Base-by-base conservation (phyloP, 129 eudicot genomes). In the Escallonia herrerae region DNA sequence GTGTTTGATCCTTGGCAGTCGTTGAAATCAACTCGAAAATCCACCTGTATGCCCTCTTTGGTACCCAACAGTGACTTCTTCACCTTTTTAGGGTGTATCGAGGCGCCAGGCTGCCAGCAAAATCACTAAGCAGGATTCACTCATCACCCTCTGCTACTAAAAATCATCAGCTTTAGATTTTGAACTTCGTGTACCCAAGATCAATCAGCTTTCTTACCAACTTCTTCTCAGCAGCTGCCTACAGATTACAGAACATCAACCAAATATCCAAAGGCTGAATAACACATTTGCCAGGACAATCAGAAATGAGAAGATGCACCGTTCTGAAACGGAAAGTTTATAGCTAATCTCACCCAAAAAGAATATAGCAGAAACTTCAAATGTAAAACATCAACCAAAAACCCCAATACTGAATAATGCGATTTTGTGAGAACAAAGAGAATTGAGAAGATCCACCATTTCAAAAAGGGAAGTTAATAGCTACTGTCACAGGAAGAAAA, bases 201-300 rank as follows among this genome's bases (percentile, higher is more conserved):
- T 73, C 69, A 48, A 69, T 83, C 53, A 93, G 83, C 87, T 89
- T 93, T 65, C 86, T 86, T 65, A 86, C 70, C 79, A 93, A 80
- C 81, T 67, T 86, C 77, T 82, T 89, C 76, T 93, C 96, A 40
- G 81, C 96, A 58, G 63, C 75, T 22, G 81, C 95, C 98, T 93
- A 63, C 6, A 53, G 40, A 80, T 45, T 3, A 15, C 59, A 43
- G 8, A 56, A 2, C 66, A 41, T 59, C 3, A 7, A 47, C 15
- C 37, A 42, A 38, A 10, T 33, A 9, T 46, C 22, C 5, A 42
- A 8, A 62, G 47, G 38, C 33, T 22, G 33, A 22, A 22, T 22
- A 22, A 22, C 33, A 12, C 41, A 43, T 3, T 11, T 8, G 10
- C 41, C 40, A 63, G 22, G 40, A 5, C 5, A 41, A 64, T 38